phyloP scores from a whole-genome alignment of 768 basidiomycete genomes.

The Cystofilobasidium macerans region DNA sequence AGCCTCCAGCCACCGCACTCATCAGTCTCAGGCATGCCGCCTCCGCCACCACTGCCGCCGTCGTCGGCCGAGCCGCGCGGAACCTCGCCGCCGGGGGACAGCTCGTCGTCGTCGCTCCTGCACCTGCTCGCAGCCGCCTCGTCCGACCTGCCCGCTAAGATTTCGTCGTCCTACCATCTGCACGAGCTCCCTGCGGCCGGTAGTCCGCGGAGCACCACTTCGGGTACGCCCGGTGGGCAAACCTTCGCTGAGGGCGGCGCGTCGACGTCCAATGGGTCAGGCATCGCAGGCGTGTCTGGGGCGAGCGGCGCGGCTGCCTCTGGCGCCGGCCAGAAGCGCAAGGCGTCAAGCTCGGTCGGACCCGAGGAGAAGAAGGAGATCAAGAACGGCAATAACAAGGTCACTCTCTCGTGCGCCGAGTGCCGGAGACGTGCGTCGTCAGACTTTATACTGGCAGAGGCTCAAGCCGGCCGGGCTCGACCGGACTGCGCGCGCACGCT shows the following conservation, averaged over 20 bases:
- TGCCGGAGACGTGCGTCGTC: background rate
- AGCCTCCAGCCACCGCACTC: no score
- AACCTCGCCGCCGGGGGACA: no score
- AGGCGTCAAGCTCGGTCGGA: constrained; percentile 4
- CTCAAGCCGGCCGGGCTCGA: background rate
- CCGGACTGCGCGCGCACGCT: background rate
- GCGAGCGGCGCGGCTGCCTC: no score
- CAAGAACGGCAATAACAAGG: constrained; percentile 9
- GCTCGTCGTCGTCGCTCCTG: constrained; percentile 9
- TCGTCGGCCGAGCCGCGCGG: background rate
- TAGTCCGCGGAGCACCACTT: no score
- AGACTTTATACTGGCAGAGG: background rate
- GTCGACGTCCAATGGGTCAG: no score
- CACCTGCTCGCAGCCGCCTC: constrained; percentile 16
- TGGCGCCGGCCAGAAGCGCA: constrained; percentile 11
- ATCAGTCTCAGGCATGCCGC: background rate
- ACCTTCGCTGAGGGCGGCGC: no score
- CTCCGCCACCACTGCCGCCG: background rate
- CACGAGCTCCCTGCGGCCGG: background rate
- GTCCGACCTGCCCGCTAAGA: background rate
- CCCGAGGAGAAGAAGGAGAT: background rate
- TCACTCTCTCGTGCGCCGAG: background rate
- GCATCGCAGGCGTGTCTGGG: no score
- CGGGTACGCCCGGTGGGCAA: no score
- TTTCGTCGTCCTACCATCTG: constrained; percentile 14